These are phyloP conservation scores for Moesziomyces globuligerus DNA, from an alignment of 1,284 basidiomycete genomes.

Conservation along the genomic window DNA sequence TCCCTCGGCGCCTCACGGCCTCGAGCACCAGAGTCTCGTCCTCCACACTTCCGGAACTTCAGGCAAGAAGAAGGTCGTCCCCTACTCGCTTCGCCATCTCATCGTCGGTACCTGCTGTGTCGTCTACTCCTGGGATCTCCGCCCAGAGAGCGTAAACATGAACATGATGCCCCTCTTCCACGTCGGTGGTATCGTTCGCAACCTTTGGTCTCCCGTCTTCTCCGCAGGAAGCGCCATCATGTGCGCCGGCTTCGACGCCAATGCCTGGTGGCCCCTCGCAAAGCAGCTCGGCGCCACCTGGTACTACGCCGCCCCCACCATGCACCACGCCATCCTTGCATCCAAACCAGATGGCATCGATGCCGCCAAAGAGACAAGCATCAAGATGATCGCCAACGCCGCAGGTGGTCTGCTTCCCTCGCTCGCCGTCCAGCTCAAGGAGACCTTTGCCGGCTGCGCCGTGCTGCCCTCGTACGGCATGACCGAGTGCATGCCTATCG, in stretches of 20 bases:
- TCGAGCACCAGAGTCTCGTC: slow-evolving; percentile 64
- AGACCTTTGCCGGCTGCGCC: slow-evolving; percentile 60
- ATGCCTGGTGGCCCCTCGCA: slow-evolving; percentile 65
- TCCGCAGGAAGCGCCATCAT: slow-evolving; percentile 66
- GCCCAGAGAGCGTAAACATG: slow-evolving; percentile 66
- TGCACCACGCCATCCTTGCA: slow-evolving; percentile 67
- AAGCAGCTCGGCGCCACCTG: slow-evolving; percentile 65
- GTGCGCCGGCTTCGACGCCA: slow-evolving; percentile 66
- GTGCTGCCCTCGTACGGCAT: slow-evolving; percentile 67
- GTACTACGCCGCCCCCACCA: slow-evolving; percentile 67
- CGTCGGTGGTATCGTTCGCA: slow-evolving; percentile 67
- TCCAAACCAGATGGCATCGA: slow-evolving; percentile 61
- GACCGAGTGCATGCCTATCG: slow-evolving; percentile 68
- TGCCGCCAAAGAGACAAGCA: slow-evolving; percentile 56
- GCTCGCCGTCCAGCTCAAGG: slow-evolving; percentile 65
- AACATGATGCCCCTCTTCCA: slow-evolving; percentile 68
- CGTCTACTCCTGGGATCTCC: slow-evolving; percentile 64
- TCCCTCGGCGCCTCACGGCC: slow-evolving; percentile 56
- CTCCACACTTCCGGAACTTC: slow-evolving; percentile 67
- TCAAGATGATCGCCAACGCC: slow-evolving; percentile 67
- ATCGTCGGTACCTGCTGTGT: slow-evolving; percentile 66
- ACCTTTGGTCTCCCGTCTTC: slow-evolving; percentile 65
- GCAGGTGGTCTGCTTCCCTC: slow-evolving; percentile 67
- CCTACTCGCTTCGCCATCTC: slow-evolving; percentile 65
- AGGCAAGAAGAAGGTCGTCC: slow-evolving; percentile 67